Evolutionary conservation across 805 yeast species (phyloP).

Genomic region (Sugiyamaella smithiae): DNA sequence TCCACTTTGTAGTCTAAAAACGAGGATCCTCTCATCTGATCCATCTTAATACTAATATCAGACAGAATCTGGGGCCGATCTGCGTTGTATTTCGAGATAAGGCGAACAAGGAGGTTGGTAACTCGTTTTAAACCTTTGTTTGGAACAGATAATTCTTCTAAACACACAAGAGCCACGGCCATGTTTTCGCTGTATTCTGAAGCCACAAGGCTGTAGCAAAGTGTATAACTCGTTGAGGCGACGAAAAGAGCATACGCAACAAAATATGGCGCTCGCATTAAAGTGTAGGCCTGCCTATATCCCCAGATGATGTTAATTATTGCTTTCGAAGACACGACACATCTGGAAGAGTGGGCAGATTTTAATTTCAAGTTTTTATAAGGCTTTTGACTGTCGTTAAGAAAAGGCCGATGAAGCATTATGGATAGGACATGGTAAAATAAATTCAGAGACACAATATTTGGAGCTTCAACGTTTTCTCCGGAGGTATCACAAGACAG

Average conservation of each 20-base stretch:
- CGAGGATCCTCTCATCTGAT: background rate
- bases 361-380: background rate
- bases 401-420: slow-evolving; percentile 10
- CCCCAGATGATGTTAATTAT: slow-evolving; percentile 11
- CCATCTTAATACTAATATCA: background rate
- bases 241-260: slow-evolving; percentile 12
- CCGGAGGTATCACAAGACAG: slow-evolving; percentile 6
- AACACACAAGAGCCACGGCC: slow-evolving; percentile 9
- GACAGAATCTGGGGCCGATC: background rate
- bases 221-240: slow-evolving; percentile 6
- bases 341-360: background rate
- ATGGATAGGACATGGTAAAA: slow-evolving; percentile 4
- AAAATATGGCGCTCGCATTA: slow-evolving; percentile 11
- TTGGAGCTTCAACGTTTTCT: background rate
- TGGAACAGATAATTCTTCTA: slow-evolving; percentile 9
- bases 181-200: background rate
- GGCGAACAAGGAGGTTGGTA: slow-evolving; percentile 1
- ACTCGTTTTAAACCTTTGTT: slow-evolving; percentile 7
- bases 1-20: too few relatives aligned
- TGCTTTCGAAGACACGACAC: slow-evolving; percentile 5
- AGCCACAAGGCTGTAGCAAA: background rate
- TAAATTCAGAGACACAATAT: slow-evolving; percentile 9
- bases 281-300: slow-evolving; percentile 3
- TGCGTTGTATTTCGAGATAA: background rate
- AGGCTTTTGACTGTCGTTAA: background rate